Base-by-base conservation (phyloP, 2,329 filamentous ascomycete species). In the Sarocladium strictum region DNA sequence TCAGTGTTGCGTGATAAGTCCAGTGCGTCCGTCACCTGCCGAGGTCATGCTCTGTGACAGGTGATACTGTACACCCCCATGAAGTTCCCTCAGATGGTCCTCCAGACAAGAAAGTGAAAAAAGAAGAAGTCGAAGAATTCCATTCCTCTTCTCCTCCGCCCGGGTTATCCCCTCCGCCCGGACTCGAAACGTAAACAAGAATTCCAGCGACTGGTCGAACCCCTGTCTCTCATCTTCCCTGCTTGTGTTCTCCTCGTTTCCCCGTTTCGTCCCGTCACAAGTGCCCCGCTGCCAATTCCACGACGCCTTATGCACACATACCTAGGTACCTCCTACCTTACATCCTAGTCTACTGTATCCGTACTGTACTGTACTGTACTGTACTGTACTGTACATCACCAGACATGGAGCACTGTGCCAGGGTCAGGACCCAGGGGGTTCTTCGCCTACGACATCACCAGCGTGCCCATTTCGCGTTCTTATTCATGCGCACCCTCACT, bases 241-340 rank as follows among this genome's bases (percentile, higher is more conserved):
- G 17, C 21, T 21, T n/a, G n/a, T n/a, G n/a, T n/a, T n/a, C 23
- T 49, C 43, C 15, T 49, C 43, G 17, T 49, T 32, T 49, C 43
- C 43, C 43, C 43, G 14, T 49, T 49, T 49, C 26, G 43, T 49
- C 43, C 26, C 43, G 26, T 43, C 40, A 4, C n/a, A n/a, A n/a
- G 17, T 5, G 40, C 40, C 40, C 40, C 40, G 40, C 43, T 49
- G 23, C 24, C 43, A 49, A 49, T 49, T 49, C 23, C 43, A 49
- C 26, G 43, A 17, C 43, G 15, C 23, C 43, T 49, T 24, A 49
- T 49, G 43, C 43, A 49, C 24, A 15, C 43, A 49, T 5, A 32
- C 15, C 27, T 49, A 7, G 9, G 7, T 26, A 24, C n/a, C n/a
- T n/a, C n/a, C n/a, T n/a, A n/a, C n/a, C n/a, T n/a, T n/a, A n/a